Evolutionary conservation across 495 filamentous ascomycete species (phyloP).

Genomic region (Terfezia claveryi): DNA sequence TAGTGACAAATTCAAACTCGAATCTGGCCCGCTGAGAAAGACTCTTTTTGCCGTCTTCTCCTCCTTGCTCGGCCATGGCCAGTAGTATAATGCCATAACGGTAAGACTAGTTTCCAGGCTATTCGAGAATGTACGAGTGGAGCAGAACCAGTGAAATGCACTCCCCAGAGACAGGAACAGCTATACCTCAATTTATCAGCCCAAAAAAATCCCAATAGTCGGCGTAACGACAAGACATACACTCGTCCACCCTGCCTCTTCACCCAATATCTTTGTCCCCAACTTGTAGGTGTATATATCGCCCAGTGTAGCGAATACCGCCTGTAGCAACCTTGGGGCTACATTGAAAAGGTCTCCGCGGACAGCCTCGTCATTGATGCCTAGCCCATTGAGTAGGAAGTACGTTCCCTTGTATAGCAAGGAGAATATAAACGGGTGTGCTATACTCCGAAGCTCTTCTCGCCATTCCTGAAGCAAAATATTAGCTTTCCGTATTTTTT

Average conservation of each 20-base stretch:
- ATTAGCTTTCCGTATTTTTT: background rate
- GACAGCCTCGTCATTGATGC: constrained; percentile 23
- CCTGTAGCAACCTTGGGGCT: constrained; percentile 56
- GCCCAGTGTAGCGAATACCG: constrained; percentile 48
- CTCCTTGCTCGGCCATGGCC: constrained; percentile 47
- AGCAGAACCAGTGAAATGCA: constrained; percentile 95
- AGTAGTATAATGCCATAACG: constrained; percentile 51
- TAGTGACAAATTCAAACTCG: constrained; percentile 30
- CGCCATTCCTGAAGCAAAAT: constrained; percentile 58
- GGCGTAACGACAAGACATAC: background rate
- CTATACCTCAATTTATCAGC: constrained; percentile 7
- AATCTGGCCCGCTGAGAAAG: background rate
- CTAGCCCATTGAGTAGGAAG: constrained; percentile 28
- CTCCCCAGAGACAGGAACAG: constrained; percentile 52
- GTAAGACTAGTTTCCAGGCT: constrained; percentile 79
- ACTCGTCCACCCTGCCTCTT: constrained; percentile 21
- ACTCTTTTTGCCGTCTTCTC: constrained; percentile 1
- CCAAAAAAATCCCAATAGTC: no score
- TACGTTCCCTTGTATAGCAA: constrained; percentile 44
- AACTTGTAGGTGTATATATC: constrained; percentile 76
- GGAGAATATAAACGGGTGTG: constrained; percentile 73
- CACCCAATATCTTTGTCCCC: constrained; percentile 49
- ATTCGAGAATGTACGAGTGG: constrained; percentile 82
- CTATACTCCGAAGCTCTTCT: constrained; percentile 71
- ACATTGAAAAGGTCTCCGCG: constrained; percentile 43